Conservation (phyloP, 2,329 filamentous ascomycete species). For the Diaporthe longicolla region DNA sequence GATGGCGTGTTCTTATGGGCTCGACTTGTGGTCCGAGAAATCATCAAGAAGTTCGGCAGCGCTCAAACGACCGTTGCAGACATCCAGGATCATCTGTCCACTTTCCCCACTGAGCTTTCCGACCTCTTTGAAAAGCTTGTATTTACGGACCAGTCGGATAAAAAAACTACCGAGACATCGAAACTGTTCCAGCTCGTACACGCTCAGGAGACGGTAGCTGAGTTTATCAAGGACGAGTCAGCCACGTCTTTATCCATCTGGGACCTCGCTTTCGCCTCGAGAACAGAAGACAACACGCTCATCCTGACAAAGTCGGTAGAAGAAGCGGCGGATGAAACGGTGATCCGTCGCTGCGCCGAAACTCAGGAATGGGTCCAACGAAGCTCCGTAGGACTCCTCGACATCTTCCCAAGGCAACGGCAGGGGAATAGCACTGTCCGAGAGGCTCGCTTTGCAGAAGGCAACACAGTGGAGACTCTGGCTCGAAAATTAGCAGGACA, state of each 20-base stretch:
- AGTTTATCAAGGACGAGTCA: conserved; percentile 52
- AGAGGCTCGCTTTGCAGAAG: conserved; percentile 9
- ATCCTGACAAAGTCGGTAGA: conserved; percentile 43
- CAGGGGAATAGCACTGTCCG: conserved; percentile 5
- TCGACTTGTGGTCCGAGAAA: conserved; percentile 48
- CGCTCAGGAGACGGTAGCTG: conserved; percentile 51
- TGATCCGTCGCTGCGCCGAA: conserved; percentile 32
- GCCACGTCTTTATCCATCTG: conserved; percentile 51
- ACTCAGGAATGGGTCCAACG: conserved; percentile 31
- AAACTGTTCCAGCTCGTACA: conserved; percentile 50
- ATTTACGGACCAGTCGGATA: conserved; percentile 47
- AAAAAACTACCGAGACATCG: conserved; percentile 45
- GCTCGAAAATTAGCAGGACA: conserved; percentile 38
- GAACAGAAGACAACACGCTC: conserved; percentile 43
- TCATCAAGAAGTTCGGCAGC: conserved; percentile 44
- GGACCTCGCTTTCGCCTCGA: conserved; percentile 52
- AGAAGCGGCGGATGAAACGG: conserved; percentile 45
- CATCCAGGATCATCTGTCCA: conserved; percentile 37
- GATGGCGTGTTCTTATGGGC: conserved; percentile 50
- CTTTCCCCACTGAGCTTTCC: conserved; percentile 48
- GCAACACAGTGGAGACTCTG: conserved; percentile 8
- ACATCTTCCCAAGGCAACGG: conserved; percentile 10
- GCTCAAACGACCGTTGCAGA: conserved; percentile 26
- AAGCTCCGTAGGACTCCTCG: conserved; percentile 34
- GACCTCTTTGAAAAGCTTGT: conserved; percentile 51